phyloP scores from a whole-genome alignment of 176 grass and related monocot genomes.

The Hyparrhenia diplandra region DNA sequence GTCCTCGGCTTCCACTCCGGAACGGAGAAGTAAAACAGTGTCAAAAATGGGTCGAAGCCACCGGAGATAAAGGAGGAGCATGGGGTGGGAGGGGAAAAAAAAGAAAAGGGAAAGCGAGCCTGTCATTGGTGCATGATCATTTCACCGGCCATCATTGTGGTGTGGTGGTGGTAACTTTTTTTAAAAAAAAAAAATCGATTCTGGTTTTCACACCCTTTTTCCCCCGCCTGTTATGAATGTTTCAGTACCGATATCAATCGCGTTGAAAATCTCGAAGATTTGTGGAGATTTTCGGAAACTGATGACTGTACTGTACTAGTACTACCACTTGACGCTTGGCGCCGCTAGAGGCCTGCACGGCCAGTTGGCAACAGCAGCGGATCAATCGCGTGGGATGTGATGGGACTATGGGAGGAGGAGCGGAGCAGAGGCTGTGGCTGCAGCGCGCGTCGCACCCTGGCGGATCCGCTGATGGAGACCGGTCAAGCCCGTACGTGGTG shows the following conservation, averaged over 20 bases:
- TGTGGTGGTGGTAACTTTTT: no score
- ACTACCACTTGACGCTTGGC: no score
- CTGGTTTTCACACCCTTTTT: no score
- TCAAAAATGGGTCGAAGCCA: not conserved
- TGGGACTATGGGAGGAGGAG: not conserved
- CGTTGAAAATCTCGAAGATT: not conserved
- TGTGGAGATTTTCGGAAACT: not conserved
- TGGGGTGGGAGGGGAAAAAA: not conserved
- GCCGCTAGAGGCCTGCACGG: not conserved
- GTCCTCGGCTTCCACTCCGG: not conserved
- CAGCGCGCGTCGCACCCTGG: not conserved
- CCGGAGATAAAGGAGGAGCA: not conserved
- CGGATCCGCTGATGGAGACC: conserved; percentile 21
- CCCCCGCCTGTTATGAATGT: no score
- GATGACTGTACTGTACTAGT: no score
- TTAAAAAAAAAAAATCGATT: no score
- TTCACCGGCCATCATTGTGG: not conserved
- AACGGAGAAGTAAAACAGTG: not conserved
- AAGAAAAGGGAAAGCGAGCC: not conserved
- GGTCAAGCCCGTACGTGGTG: conserved; percentile 36
- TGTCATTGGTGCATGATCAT: conserved; percentile 30
- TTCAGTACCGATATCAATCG: no score
- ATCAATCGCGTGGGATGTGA: not conserved
- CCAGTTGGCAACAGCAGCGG: no score
- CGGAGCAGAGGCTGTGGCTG: not conserved